Conservation (phyloP, 345 rosid species). For the Viola odorata region DNA sequence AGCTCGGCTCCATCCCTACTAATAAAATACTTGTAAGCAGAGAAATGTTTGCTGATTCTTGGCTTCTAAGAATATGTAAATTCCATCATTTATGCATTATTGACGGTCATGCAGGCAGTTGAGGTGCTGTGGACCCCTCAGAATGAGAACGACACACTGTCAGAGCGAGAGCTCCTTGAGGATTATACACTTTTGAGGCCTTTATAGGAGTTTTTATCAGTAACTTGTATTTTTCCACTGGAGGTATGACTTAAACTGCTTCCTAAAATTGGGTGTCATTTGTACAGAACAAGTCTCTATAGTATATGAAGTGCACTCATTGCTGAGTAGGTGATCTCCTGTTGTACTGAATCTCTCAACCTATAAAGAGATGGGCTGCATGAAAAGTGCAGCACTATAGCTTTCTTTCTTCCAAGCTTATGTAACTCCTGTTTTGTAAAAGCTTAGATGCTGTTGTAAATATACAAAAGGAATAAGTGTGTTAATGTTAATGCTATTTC, state of each 20-base stretch:
- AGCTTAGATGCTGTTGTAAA: neutral
- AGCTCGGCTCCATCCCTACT: conserved; percentile 64
- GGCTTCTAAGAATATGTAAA: neutral
- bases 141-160: conserved; percentile 62
- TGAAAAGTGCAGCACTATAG: conserved; percentile 1
- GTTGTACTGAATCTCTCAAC: conserved; percentile 5
- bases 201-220: conserved; percentile 26
- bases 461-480: neutral
- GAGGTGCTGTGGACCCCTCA: conserved; percentile 98
- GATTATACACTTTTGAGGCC: conserved; percentile 93
- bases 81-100: conserved; percentile 13
- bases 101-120: conserved; percentile 55
- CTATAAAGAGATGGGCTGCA: conserved; percentile 1
- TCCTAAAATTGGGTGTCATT: conserved; percentile 8
- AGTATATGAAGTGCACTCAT: neutral
- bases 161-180: conserved; percentile 76
- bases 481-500: neutral
- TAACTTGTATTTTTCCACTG: conserved; percentile 10
- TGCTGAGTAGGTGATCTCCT: neutral
- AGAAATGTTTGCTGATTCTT: neutral
- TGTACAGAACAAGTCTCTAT: conserved; percentile 26
- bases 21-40: conserved; percentile 62
- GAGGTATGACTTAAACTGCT: conserved; percentile 17
- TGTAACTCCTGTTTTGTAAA: neutral
- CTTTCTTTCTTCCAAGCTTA: neutral